Conservation (phyloP, 148 eudicot genomes). For the Oxyria digyna region DNA sequence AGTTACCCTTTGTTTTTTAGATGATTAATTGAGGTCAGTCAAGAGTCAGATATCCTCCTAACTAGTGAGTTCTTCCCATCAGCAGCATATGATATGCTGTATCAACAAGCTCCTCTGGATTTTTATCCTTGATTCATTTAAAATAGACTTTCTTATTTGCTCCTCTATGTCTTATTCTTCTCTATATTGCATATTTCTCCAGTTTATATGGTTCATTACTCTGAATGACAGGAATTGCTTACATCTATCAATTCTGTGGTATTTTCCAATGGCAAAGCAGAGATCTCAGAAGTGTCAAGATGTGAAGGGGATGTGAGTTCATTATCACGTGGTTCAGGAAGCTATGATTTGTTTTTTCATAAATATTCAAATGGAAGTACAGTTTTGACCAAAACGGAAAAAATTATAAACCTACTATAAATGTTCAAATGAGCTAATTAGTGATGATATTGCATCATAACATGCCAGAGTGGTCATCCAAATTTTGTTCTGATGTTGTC, state of each 20-base stretch:
- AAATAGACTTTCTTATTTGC: background rate
- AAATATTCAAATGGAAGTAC: too few relatives aligned
- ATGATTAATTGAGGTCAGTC: background rate
- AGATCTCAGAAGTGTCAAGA: constrained; percentile 69
- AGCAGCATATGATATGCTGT: background rate
- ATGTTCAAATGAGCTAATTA: background rate
- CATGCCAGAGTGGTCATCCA: background rate
- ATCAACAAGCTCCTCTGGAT: background rate
- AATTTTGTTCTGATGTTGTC: background rate
- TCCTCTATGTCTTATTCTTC: background rate
- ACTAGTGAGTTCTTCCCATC: background rate
- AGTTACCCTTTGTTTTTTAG: background rate
- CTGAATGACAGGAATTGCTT: constrained; percentile 59
- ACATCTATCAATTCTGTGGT: constrained; percentile 45
- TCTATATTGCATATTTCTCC: background rate
- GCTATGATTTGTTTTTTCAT: background rate
- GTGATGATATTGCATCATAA: background rate
- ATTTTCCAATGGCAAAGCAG: constrained; percentile 76
- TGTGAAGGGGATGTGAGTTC: constrained; percentile 91
- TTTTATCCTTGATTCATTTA: background rate
- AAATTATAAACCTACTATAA: background rate
- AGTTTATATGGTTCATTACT: background rate
- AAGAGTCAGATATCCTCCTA: background rate
- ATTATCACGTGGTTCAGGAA: background rate
- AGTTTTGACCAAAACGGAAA: too few relatives aligned